These are phyloP conservation scores for Vicia villosa DNA, from an alignment of 306 rosid genomes.

Conservation along the genomic window DNA sequence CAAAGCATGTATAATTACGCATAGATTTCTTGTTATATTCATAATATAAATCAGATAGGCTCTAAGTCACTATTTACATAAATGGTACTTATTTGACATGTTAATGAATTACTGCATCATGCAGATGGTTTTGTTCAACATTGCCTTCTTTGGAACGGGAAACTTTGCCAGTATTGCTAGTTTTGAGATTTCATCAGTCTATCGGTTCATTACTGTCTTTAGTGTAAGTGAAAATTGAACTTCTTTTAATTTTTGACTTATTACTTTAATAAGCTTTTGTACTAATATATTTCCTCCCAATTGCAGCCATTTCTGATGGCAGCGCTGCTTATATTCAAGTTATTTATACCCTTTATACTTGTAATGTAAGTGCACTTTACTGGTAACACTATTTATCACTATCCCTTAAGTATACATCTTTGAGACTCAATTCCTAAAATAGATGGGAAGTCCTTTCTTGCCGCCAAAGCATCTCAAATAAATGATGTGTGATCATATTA, in stretches of 20 bases:
- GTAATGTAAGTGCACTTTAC: conserved; percentile 73
- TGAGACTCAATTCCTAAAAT: conserved; percentile 13
- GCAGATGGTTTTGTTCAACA: conserved; percentile 81
- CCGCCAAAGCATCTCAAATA: conserved; percentile 1
- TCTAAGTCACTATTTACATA: conserved; percentile 1
- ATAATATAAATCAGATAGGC: not conserved
- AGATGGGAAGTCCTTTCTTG: conserved; percentile 8
- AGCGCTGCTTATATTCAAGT: conserved; percentile 84
- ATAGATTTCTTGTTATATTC: conserved; percentile 19
- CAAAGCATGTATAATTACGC: conserved; percentile 31
- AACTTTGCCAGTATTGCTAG: conserved; percentile 94
- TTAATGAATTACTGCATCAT: conserved; percentile 30
- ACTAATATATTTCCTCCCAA: conserved; percentile 32
- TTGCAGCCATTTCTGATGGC: conserved; percentile 95
- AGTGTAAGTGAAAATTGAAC: conserved; percentile 64
- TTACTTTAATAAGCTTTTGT: conserved; percentile 30
- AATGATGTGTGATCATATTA: not conserved
- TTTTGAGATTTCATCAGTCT: conserved; percentile 92
- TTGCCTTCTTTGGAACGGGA: conserved; percentile 93
- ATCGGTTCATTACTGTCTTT: conserved; percentile 84
- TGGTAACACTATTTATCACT: conserved; percentile 4
- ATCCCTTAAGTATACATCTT: conserved; percentile 18
- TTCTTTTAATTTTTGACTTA: conserved; percentile 12
- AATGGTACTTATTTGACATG: conserved; percentile 32
- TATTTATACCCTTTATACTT: conserved; percentile 85